Conservation (phyloP, 116 monocot genomes). For the Zostera marina region DNA sequence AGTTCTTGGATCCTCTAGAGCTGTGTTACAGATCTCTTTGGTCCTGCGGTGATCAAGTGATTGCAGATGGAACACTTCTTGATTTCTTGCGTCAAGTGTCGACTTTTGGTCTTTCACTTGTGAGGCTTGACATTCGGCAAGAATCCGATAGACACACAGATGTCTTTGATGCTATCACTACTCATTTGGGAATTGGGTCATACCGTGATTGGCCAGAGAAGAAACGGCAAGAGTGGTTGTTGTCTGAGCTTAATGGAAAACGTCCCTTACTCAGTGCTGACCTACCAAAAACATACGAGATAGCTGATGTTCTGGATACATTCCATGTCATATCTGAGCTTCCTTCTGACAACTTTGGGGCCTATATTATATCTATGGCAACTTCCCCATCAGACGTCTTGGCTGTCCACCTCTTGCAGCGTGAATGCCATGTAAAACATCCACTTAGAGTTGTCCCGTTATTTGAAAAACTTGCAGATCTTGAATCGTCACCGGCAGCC, state of each 20-base stretch:
- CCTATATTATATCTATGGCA: conserved; percentile 98
- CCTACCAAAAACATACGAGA: conserved; percentile 80
- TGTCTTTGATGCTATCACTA: conserved; percentile 83
- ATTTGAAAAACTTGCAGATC: conserved; percentile 95
- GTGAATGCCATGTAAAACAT: conserved; percentile 68
- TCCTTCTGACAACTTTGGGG: conserved; percentile 84
- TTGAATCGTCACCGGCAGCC: conserved; percentile 89
- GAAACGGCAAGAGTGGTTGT: conserved; percentile 78
- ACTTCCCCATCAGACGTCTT: conserved; percentile 80
- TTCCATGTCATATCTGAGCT: conserved; percentile 85
- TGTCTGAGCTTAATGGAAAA: conserved; percentile 87
- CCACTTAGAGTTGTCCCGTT: conserved; percentile 90
- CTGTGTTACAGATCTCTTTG: conserved; percentile 92
- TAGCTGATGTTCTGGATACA: conserved; percentile 87
- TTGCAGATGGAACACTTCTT: conserved; percentile 97
- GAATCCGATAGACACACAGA: conserved; percentile 96
- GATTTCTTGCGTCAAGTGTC: conserved; percentile 96
- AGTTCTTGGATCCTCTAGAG: conserved; percentile 94
- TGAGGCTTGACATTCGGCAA: conserved; percentile 87
- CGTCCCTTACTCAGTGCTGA: conserved; percentile 85
- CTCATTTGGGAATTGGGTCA: conserved; percentile 71
- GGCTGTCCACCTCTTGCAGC: conserved; percentile 88
- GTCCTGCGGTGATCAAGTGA: conserved; percentile 53
- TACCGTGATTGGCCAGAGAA: conserved; percentile 93
- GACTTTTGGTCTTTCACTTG: conserved; percentile 81